phyloP scores from a whole-genome alignment of 2,329 filamentous ascomycete species.

The Pleochaeta shiraiana region DNA sequence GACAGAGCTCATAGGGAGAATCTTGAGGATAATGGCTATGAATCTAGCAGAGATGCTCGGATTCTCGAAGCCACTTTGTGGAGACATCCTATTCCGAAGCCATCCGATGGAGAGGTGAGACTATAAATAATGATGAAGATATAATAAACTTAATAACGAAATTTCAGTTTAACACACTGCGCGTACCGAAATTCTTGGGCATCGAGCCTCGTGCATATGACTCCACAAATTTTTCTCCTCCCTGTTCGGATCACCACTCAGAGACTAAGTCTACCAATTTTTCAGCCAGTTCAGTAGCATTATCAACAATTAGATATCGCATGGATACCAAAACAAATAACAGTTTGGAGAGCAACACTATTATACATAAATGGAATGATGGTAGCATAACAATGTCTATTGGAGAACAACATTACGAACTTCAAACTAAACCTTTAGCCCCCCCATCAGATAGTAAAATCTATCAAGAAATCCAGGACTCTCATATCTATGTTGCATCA shows the following conservation, averaged over 20 bases:
- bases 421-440: slow-evolving; percentile 47
- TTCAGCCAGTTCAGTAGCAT: slow-evolving; percentile 32
- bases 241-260: slow-evolving; percentile 32
- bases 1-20: slow-evolving; percentile 29
- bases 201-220: slow-evolving; percentile 47
- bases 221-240: slow-evolving; percentile 42
- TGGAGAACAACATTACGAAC: slow-evolving; percentile 54
- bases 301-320: slow-evolving; percentile 47
- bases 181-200: slow-evolving; percentile 50
- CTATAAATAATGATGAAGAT: neutral
- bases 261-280: slow-evolving; percentile 25
- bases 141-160: slow-evolving; percentile 8
- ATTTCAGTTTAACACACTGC: slow-evolving; percentile 41
- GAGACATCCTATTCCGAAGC: slow-evolving; percentile 47
- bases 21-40: slow-evolving; percentile 22
- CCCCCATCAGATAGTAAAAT: slow-evolving; percentile 30
- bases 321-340: slow-evolving; percentile 36
- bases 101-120: slow-evolving; percentile 44
- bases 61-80: slow-evolving; percentile 42
- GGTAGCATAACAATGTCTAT: slow-evolving; percentile 57
- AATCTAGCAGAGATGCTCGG: slow-evolving; percentile 22
- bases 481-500: slow-evolving; percentile 54
- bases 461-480: slow-evolving; percentile 45
- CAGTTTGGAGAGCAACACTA: slow-evolving; percentile 50
- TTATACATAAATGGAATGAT: slow-evolving; percentile 58